A percentile compares a stretch with the other conserved stretches of the same genome.
Conservation (phyloP, 192 early-diverging fungal species). For the Polychytrium aggregatum region DNA sequence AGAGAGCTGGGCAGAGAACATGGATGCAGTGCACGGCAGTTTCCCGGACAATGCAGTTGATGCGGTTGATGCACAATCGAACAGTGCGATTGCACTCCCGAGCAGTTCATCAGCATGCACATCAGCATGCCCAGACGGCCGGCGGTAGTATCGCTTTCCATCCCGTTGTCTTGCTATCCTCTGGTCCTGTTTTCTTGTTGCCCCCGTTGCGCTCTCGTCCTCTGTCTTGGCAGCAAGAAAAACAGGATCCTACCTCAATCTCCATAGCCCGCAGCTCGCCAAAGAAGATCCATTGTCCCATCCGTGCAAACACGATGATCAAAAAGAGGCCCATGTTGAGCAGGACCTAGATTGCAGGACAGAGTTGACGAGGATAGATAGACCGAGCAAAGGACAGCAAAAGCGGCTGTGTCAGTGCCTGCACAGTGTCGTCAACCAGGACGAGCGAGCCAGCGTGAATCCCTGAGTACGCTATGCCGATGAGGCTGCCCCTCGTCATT, state of each 20-base stretch:
- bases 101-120: background rate
- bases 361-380: background rate
- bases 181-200: no score
- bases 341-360: slow-evolving; percentile 41
- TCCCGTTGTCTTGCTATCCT: no score
- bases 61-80: no score
- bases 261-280: slow-evolving; percentile 83
- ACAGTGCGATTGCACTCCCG: background rate
- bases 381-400: background rate
- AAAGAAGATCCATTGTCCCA: slow-evolving; percentile 77
- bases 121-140: no score
- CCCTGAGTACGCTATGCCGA: background rate
- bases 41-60: no score
- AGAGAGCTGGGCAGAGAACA: no score
- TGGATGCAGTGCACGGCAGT: no score
- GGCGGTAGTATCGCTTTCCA: no score
- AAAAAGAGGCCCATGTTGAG: slow-evolving; percentile 71
- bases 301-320: slow-evolving; percentile 66
- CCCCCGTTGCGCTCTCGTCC: no score
- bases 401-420: background rate
- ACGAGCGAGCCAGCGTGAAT: background rate
- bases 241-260: slow-evolving; percentile 73
- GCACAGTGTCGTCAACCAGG: background rate
- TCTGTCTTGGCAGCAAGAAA: no score
- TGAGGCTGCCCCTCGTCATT: background rate